phyloP scores from a whole-genome alignment of 2,329 filamentous ascomycete genomes.

The Sclerotinia borealis region DNA sequence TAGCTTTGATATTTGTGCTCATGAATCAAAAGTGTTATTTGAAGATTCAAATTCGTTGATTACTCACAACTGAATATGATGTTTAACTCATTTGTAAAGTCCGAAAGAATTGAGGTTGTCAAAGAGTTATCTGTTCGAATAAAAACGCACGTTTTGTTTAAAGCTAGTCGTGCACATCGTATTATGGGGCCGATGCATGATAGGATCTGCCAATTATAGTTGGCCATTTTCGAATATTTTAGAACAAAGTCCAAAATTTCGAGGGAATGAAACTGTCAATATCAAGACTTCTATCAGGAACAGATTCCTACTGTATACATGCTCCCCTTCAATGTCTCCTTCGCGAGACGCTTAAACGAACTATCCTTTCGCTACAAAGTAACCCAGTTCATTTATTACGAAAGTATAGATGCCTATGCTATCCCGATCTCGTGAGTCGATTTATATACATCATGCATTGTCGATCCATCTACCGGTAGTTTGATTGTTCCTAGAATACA shows the following conservation, averaged over 20 bases:
- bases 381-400: background rate
- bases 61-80: no score
- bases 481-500: background rate
- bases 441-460: background rate
- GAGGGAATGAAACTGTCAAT: background rate
- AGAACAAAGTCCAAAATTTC: background rate
- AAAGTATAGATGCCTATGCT: background rate
- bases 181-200: background rate
- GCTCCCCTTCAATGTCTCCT: background rate
- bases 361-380: background rate
- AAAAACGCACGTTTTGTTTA: no score
- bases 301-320: background rate
- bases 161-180: no score
- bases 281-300: background rate
- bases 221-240: background rate
- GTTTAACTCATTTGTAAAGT: no score
- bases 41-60: no score
- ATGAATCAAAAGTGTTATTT: no score
- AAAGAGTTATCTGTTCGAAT: no score
- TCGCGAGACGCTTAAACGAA: background rate
- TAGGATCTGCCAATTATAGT: background rate
- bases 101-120: no score
- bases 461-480: background rate
- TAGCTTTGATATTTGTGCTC: no score
- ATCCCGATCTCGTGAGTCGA: background rate